These are phyloP conservation scores for Austroboletus eburneus DNA, from an alignment of 768 basidiomycete species.

Conservation along the genomic window DNA sequence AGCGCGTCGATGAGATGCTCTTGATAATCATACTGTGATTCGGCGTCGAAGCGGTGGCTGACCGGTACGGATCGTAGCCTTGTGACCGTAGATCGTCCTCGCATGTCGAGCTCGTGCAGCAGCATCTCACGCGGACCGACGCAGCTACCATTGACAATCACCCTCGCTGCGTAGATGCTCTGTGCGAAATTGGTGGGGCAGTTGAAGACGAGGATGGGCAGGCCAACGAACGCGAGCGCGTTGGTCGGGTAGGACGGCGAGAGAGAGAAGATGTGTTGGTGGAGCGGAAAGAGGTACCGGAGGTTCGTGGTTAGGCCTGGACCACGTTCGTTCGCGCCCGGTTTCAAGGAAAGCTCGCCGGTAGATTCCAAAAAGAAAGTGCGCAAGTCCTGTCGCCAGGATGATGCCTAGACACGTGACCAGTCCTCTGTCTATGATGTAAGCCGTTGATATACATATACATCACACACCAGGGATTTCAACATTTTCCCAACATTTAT, in stretches of 20 bases:
- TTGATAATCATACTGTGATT: conserved; percentile 37
- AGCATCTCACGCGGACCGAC: conserved; percentile 39
- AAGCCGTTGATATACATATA: too few relatives aligned
- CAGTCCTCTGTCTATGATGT: too few relatives aligned
- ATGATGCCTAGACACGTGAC: too few relatives aligned
- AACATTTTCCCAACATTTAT: too few relatives aligned
- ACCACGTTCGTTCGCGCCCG: conserved; percentile 12
- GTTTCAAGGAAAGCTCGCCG: conserved; percentile 16
- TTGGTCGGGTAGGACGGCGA: conserved; percentile 43
- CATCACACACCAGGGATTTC: too few relatives aligned
- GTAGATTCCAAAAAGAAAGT: conserved; percentile 45
- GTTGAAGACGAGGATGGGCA: conserved; percentile 45
- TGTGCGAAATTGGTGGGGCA: conserved; percentile 50
- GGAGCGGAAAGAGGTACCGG: conserved; percentile 52
- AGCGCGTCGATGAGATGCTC: conserved; percentile 27
- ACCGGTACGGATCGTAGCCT: conserved; percentile 49
- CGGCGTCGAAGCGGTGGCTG: conserved; percentile 43
- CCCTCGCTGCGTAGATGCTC: conserved; percentile 42
- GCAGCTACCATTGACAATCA: conserved; percentile 39
- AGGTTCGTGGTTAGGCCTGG: conserved; percentile 43
- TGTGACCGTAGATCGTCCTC: conserved; percentile 38
- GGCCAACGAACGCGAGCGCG: conserved; percentile 52
- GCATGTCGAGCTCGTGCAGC: conserved; percentile 35
- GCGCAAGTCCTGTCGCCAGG: conserved; percentile 50
- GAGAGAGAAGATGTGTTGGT: conserved; percentile 51